Conservation (phyloP, 2,329 filamentous ascomycete species). For the Xylaria sp. region DNA sequence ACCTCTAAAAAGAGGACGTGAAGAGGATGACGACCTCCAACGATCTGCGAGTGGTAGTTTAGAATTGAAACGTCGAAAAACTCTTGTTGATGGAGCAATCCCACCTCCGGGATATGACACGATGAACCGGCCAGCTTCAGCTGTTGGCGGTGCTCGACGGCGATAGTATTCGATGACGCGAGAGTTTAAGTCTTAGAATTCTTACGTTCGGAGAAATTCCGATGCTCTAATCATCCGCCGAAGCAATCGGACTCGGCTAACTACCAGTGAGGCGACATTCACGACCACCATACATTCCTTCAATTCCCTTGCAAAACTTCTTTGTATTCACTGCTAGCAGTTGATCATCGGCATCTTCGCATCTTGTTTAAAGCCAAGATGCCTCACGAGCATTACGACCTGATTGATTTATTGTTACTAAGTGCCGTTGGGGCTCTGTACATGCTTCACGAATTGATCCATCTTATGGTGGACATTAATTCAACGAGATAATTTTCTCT, state of each 20-base stretch:
- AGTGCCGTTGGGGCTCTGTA: slow-evolving; percentile 50
- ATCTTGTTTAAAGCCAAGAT: slow-evolving; percentile 48
- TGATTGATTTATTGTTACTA: slow-evolving; percentile 51
- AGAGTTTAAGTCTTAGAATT: slow-evolving; percentile 20
- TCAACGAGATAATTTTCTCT: slow-evolving; percentile 43
- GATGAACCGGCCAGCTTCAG: slow-evolving; percentile 60
- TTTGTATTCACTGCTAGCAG: slow-evolving; percentile 54
- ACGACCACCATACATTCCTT: slow-evolving; percentile 42
- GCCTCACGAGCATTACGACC: slow-evolving; percentile 57
- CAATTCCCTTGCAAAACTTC: slow-evolving; percentile 46
- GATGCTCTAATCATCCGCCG: not conserved
- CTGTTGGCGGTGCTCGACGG: slow-evolving; percentile 53
- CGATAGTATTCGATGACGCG: slow-evolving; percentile 42
- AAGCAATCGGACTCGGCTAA: slow-evolving; percentile 39
- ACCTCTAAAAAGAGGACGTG: slow-evolving; percentile 60
- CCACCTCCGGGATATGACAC: slow-evolving; percentile 62
- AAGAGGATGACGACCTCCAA: slow-evolving; percentile 69
- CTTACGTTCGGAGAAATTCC: slow-evolving; percentile 12
- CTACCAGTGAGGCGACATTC: slow-evolving; percentile 39
- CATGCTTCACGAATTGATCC: slow-evolving; percentile 52
- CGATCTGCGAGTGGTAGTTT: slow-evolving; percentile 73
- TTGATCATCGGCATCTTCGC: slow-evolving; percentile 51
- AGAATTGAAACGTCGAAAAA: slow-evolving; percentile 83
- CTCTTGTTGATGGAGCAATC: slow-evolving; percentile 71
- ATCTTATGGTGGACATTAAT: slow-evolving; percentile 51